Evolutionary conservation across 83 land plant species (phyloP), one percentile per base, ranked within the genome.

Genomic region (Diphasiastrum complanatum): DNA sequence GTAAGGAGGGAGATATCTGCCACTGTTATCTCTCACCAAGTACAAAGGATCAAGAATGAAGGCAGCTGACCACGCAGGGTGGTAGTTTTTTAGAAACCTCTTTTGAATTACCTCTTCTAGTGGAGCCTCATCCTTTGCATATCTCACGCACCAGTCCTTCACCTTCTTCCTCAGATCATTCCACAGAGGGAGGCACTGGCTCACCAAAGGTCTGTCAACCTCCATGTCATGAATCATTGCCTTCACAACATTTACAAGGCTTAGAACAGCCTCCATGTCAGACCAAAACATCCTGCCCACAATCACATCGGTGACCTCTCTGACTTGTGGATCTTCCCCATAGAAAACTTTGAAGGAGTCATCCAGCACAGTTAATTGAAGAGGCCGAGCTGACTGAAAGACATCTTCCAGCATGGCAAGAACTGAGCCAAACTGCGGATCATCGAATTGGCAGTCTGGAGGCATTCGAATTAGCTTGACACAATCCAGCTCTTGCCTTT

Each of bases 1-100:
- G 76, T 90, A 92, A 12, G 97, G 97, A n/a, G 97, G 97, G 31
- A 92, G 77, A 64, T 85, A 92, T 66, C 85, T 88, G 60, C 95
- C 95, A 32, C 87, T 79, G 20, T 64, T 30, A 60, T 92, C 97
- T 52, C 81, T 75, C 36, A 81, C 38, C 50, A 92, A 61, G 67
- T 85, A 89, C n/a, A 92, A 79, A 1, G 97, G 97, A 48, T 92
- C 96, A 14, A 92, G 85, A n/a, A 92, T 77, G 41, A 76, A 88
- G 3, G 96, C 85, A 26, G 96, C 96, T 0, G 97, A 81, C 97
- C 96, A 89, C 2, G 97, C 96, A 0, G 97, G 96, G 43, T 55
- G 59, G 34, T 55, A 55, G 1, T 55, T 55, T 27, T 14, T 55
- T 27, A 0, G 14, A 27, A 55, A 55, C 19, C 59, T 24, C 34